Base-by-base conservation (phyloP, 805 yeast genomes). In the Barnettozyma siamensis region DNA sequence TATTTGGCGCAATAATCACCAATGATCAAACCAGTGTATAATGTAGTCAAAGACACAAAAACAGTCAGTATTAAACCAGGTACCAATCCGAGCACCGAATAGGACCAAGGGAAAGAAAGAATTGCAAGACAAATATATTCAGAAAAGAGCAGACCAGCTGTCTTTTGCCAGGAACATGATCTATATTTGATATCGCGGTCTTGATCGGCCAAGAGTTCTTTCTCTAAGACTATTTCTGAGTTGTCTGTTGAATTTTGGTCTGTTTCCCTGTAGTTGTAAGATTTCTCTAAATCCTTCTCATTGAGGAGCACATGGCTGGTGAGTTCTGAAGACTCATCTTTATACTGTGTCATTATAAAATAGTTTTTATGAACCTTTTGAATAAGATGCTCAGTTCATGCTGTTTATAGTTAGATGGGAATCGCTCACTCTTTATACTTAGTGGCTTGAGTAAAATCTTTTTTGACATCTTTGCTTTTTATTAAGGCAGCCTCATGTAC, bases 101-200 rank as follows among this genome's bases (percentile, higher is more conserved):
- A 77, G 10, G 80, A 73, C 80, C 81, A 75, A 0, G 83, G 83
- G 54, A 77, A 77, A n/a, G 80, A 73, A 77, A 77, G 68, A 44
- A 76, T 75, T 12, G 83, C 83, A 45, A 77, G 63, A 49, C 81
- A 78, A 26, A 76, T 75, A 55, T 77, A 77, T 54, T 77, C 83
- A 2, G 78, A 72, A 46, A 77, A 73, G 39, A 77, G 59, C 31
- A 77, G 63, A n/a, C 78, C 80, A 1, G 82, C 78, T 0, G 82
- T 75, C 46, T 67, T 72, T 48, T 69, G 72, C 81, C 81, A 76
- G 21, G 79, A 69, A 47, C 80, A 75, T 17, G 70, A 62, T 37
- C 73, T 59, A 49, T 73, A 76, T 54, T 75, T 65, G 56, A 76
- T 74, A 11, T 49, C 49, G 31, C 54, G 51, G 9, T 28, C 42